Evolutionary conservation across 1,284 basidiomycete genomes (phyloP).

Genomic region (Marasmius sp.): DNA sequence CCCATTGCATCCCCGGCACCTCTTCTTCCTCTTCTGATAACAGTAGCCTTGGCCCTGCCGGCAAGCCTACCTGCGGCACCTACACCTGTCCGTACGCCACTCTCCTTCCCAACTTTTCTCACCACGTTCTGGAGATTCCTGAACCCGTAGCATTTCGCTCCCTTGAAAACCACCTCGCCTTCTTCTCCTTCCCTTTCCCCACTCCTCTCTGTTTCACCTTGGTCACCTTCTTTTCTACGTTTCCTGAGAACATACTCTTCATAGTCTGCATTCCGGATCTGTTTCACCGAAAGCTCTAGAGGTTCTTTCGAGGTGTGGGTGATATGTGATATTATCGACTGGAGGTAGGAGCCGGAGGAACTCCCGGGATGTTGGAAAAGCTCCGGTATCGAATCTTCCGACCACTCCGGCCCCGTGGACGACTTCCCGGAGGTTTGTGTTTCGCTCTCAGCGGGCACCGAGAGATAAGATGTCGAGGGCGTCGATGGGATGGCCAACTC

Average conservation of each 20-base stretch:
- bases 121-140: constrained; percentile 97
- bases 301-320: constrained; percentile 39
- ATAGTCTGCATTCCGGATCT: constrained; percentile 55
- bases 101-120: constrained; percentile 85
- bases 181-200: too few relatives aligned
- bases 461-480: constrained; percentile 2
- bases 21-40: constrained; percentile 33
- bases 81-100: constrained; percentile 70
- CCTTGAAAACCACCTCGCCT: constrained; percentile 80
- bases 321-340: constrained; percentile 65
- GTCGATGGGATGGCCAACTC: constrained; percentile 36
- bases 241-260: constrained; percentile 65
- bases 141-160: constrained; percentile 96
- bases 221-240: constrained; percentile 16
- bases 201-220: constrained; percentile 18
- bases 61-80: constrained; percentile 65
- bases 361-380: constrained; percentile 81
- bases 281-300: constrained; percentile 54
- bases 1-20: constrained; percentile 24
- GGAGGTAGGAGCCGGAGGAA: constrained; percentile 93
- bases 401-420: neutral
- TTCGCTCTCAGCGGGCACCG: neutral
- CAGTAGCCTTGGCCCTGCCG: constrained; percentile 32
- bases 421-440: neutral
- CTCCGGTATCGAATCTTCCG: constrained; percentile 55